phyloP scores from a whole-genome alignment of 116 monocot species.

The Trichopus zeylanicus region DNA sequence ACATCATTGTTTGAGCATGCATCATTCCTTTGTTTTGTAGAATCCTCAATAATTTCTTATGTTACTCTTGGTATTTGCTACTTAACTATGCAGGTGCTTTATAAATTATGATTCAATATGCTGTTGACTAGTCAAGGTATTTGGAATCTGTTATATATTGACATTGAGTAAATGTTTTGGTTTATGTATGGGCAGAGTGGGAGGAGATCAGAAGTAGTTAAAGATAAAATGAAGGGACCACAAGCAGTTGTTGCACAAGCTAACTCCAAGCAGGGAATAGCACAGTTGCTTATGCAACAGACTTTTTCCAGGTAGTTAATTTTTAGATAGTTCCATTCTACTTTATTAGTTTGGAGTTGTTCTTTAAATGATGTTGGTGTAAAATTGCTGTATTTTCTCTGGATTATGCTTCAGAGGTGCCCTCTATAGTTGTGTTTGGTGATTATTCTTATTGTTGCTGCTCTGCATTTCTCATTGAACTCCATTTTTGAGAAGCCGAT shows the following conservation, averaged over 20 bases:
- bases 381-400: background rate
- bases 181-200: conserved; percentile 15
- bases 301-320: conserved; percentile 43
- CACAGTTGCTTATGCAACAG: conserved; percentile 38
- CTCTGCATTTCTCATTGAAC: too few relatives aligned
- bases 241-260: conserved; percentile 11
- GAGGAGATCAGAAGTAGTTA: conserved; percentile 9
- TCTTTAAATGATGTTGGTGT: background rate
- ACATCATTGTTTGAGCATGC: too few relatives aligned
- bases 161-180: background rate
- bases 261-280: conserved; percentile 30
- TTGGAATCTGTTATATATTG: conserved; percentile 1
- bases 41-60: too few relatives aligned
- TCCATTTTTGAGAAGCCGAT: too few relatives aligned
- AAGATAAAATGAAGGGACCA: conserved; percentile 8
- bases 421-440: too few relatives aligned
- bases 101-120: background rate
- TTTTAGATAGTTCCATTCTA: background rate
- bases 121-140: background rate
- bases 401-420: too few relatives aligned
- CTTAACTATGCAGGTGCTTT: background rate
- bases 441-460: too few relatives aligned
- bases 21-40: too few relatives aligned
- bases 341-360: background rate
- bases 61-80: too few relatives aligned